Evolutionary conservation across 345 rosid genomes (phyloP).

Genomic region (Conringia planisiliqua): DNA sequence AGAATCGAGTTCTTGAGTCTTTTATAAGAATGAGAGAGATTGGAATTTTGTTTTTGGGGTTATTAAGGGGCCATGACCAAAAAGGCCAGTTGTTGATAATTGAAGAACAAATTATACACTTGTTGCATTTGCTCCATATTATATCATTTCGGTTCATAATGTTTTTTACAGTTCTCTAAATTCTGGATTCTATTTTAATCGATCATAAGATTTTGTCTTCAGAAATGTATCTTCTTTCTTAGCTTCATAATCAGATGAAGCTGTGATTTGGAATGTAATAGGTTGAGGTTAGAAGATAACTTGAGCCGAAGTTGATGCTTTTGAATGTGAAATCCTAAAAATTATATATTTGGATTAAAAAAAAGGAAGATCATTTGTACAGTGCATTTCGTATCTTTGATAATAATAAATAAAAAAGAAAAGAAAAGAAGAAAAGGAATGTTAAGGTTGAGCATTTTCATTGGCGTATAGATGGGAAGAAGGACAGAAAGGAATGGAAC

Average conservation of each 20-base stretch:
- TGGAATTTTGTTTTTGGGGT: not conserved
- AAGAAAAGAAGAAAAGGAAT: not conserved
- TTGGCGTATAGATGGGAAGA: constrained; percentile 19
- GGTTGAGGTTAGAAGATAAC: not conserved
- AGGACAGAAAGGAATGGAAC: constrained; percentile 8
- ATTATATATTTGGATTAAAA: not conserved
- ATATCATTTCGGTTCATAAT: constrained; percentile 2
- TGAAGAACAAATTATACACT: constrained; percentile 21
- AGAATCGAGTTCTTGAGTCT: constrained; percentile 23
- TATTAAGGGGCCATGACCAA: constrained; percentile 17
- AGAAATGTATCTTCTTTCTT: not conserved
- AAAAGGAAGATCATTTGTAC: not conserved
- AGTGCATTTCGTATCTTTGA: constrained; percentile 1
- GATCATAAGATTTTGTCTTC: not conserved
- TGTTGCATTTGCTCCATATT: constrained; percentile 16
- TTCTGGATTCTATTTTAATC: not conserved
- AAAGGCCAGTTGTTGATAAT: constrained; percentile 29
- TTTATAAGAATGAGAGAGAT: constrained; percentile 9
- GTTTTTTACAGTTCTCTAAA: not conserved
- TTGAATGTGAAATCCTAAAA: not conserved
- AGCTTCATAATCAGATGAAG: not conserved
- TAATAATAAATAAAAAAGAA: not conserved
- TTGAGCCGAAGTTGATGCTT: not conserved
- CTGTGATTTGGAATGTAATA: not conserved
- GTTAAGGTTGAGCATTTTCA: not conserved